Conservation (phyloP, 108 stramenopile species). For the Aureococcus anophagefferens region DNA sequence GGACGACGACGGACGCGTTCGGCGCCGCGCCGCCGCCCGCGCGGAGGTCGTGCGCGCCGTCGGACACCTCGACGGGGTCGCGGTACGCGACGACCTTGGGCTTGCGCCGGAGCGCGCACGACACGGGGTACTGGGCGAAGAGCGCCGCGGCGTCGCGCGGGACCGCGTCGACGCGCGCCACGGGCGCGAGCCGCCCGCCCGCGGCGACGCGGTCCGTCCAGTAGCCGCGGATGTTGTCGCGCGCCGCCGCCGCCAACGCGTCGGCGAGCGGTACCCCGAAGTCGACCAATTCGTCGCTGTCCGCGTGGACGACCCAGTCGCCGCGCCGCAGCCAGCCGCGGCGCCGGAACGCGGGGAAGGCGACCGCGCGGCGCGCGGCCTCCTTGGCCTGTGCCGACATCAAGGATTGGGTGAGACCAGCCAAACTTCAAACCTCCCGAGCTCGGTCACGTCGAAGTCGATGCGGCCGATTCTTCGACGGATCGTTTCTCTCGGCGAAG, state of each 20-base stretch:
- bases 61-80: not conserved
- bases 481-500: too few relatives aligned
- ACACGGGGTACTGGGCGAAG: not conserved
- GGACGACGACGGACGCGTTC: not conserved
- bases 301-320: not conserved
- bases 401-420: too few relatives aligned
- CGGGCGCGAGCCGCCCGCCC: not conserved
- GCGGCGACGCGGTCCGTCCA: not conserved
- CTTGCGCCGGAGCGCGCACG: not conserved
- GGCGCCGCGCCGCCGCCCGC: not conserved
- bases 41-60: not conserved
- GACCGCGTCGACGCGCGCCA: not conserved
- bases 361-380: not conserved
- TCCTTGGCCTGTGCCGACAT: not conserved
- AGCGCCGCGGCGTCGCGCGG: too few relatives aligned
- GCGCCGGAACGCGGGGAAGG: not conserved
- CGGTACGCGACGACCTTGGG: not conserved
- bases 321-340: not conserved
- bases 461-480: too few relatives aligned
- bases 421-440: too few relatives aligned
- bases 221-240: not conserved
- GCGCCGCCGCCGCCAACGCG: not conserved
- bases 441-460: too few relatives aligned
- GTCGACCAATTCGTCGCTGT: not conserved
- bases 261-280: not conserved